Evolutionary conservation across 805 yeast species (phyloP).

Genomic region (Metschnikowia hibisci): DNA sequence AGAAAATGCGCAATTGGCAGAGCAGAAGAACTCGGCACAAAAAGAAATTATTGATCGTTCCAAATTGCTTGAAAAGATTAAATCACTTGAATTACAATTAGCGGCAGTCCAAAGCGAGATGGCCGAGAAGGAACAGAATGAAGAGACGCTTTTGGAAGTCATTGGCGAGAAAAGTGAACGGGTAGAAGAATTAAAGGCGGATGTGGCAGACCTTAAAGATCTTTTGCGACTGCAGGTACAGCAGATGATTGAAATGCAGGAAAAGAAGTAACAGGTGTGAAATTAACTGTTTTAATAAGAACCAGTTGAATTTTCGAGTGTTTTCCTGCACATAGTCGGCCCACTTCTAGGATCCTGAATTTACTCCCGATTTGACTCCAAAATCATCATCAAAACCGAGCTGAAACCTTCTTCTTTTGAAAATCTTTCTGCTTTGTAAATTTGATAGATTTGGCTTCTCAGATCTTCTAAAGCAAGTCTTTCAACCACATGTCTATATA

Average conservation of each 20-base stretch:
- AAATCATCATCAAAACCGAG: no score
- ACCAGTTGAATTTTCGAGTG: no score
- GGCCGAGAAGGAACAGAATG: slow-evolving; percentile 34
- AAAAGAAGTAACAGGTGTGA: neutral
- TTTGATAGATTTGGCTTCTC: no score
- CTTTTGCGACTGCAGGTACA: slow-evolving; percentile 80
- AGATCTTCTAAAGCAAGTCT: no score
- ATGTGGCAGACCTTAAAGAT: slow-evolving; percentile 84
- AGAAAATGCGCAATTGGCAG: slow-evolving; percentile 49
- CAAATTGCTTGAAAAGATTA: slow-evolving; percentile 26
- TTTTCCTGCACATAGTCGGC: no score
- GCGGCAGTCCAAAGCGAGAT: slow-evolving; percentile 26
- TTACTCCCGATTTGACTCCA: no score
- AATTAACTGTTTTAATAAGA: neutral
- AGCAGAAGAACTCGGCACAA: slow-evolving; percentile 63
- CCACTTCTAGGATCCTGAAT: no score
- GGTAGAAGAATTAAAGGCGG: slow-evolving; percentile 82
- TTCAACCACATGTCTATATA: no score
- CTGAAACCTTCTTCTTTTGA: no score
- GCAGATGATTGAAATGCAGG: slow-evolving; percentile 49
- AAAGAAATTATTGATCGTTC: slow-evolving; percentile 54
- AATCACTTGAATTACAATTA: slow-evolving; percentile 27
- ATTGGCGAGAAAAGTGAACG: slow-evolving; percentile 86
- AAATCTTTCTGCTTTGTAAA: no score
- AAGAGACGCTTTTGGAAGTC: slow-evolving; percentile 59